Base-by-base conservation (phyloP, 768 basidiomycete genomes). In the Boletus eberwhitei region DNA sequence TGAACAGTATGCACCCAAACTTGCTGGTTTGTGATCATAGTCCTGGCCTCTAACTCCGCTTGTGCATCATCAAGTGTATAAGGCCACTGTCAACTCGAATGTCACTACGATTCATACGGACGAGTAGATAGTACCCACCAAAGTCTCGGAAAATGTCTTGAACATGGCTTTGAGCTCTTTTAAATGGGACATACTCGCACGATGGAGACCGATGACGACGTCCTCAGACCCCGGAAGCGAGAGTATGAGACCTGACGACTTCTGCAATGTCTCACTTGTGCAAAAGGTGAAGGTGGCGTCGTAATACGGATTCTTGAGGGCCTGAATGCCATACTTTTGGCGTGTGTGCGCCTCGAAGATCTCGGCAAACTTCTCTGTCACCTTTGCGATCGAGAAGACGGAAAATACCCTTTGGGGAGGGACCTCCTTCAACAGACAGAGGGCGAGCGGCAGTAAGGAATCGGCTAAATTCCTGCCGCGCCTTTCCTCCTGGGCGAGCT, bases 1-100 rank as follows among this genome's bases (percentile, higher is more conserved):
- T 66, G 61, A 5, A 83, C 67, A 24, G 76, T 65, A 53, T 83
- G 83, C 0, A 90, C 80, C 87, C 87, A 91, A 0, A 80, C 75
- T 41, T 81, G 74, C 0, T 68, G 40, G 3, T 77, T 74, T 0
- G 57, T 49, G 35, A 90, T 78, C 41, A 88, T 61, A 9, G 68
- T 50, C 3, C 47, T 50, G 0, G 87, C 87, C 67, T 90, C 87
- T 21, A 65, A 31, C 5, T 69, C 21, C 0, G 87, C 85, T 21
- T 63, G 54, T 0, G 73, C 69, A 5, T 51, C 36, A 0, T 74
- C 72, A 13, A 90, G 72, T 2, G 70, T 47, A 59, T 85, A 90
- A 0, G 88, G 87, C 4, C 35, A 70, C 87, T 87, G 48, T n/a
- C 24, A 46, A 8, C n/a, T 22, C 32, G 1, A 8, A 24, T 16